Evolutionary conservation across 139 green algal species (phyloP), one percentile per base, ranked within the genome.

Genomic region (Limnomonas spitsbergensis): DNA sequence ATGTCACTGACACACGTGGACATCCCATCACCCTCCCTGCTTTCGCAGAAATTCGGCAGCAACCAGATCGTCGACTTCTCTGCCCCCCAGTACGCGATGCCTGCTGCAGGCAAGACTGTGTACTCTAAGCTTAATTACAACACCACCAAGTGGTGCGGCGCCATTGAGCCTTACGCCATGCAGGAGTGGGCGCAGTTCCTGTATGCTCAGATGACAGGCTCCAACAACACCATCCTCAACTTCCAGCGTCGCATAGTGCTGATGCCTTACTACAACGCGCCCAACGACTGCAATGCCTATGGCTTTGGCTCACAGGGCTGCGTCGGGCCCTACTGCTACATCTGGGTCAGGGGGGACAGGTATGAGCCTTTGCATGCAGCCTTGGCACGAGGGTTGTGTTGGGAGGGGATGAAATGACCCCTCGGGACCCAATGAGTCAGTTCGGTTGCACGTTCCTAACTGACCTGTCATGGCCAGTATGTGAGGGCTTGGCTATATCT

Each of bases 211-310:
- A 29, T 61, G 47, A 61, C 47, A 29, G 47, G 47, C 47, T 61
- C 47, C 47, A 32, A 70, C 56, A 42, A 14, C 14, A 47, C 68
- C 4, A 77, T 77, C 70, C 61, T 24, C 27, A 36, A 61, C 26
- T 77, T 39, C 40, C 27, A 6, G 9, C 70, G 70, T 38, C 70
- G 70, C n/a, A 77, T 77, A n/a, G 70, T 77, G 14, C 4, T 77
- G 6, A 66, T 66, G 39, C 67, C 67, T 6, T 20, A 26, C 14
- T 14, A 36, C 34, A 42, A 47, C 34, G 61, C 31, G 26, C 6
- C n/a, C 27, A 54, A 38, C 31, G 20, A 61, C 47, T 61, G 47
- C 47, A 61, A 61, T 61, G 47, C 47, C 20, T 77, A 77, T 77
- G 70, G 70, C 39, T 34, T 66, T 36, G 70, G 39, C 26, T 66